Percentiles rank a stretch among this genome's conserved stretches.
These are phyloP conservation scores for Eremothecium gossypii DNA, from an alignment of 1,139 yeast genomes.

Conservation along the genomic window DNA sequence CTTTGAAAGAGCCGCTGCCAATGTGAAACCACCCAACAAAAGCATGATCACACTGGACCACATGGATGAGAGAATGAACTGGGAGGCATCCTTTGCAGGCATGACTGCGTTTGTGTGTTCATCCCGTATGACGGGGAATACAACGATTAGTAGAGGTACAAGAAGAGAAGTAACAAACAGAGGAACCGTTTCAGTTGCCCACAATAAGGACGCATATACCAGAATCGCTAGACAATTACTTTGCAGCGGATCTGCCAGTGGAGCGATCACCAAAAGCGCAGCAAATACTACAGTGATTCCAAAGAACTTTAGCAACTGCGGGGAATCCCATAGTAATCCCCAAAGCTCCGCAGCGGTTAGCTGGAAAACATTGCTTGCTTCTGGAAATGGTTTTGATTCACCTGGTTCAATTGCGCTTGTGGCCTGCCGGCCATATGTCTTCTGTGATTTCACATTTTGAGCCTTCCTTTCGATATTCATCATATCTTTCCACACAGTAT, in stretches of 20 bases:
- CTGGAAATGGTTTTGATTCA: background rate
- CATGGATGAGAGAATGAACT: constrained; percentile 50
- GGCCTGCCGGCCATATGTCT: constrained; percentile 1
- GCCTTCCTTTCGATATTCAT: constrained; percentile 74
- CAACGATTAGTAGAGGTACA: constrained; percentile 70
- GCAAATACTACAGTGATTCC: constrained; percentile 39
- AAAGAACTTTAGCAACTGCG: constrained; percentile 34
- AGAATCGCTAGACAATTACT: constrained; percentile 78
- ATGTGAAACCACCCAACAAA: constrained; percentile 61
- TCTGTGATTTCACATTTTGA: constrained; percentile 41
- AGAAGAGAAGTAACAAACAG: constrained; percentile 74
- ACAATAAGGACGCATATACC: constrained; percentile 65
- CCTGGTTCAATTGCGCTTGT: background rate
- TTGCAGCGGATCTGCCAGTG: constrained; percentile 54
- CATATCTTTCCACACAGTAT: constrained; percentile 96
- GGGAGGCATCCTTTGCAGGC: constrained; percentile 46
- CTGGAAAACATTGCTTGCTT: background rate
- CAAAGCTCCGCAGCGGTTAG: constrained; percentile 7
- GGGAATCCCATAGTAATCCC: constrained; percentile 12
- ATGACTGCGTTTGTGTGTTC: constrained; percentile 40
- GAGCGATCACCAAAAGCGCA: constrained; percentile 44
- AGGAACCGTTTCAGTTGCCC: constrained; percentile 95
- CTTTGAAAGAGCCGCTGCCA: constrained; percentile 65
- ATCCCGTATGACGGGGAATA: constrained; percentile 59
- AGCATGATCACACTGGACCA: constrained; percentile 70